These are phyloP conservation scores for Hebeloma cylindrosporum DNA, from an alignment of 768 basidiomycete genomes.

Conservation along the genomic window DNA sequence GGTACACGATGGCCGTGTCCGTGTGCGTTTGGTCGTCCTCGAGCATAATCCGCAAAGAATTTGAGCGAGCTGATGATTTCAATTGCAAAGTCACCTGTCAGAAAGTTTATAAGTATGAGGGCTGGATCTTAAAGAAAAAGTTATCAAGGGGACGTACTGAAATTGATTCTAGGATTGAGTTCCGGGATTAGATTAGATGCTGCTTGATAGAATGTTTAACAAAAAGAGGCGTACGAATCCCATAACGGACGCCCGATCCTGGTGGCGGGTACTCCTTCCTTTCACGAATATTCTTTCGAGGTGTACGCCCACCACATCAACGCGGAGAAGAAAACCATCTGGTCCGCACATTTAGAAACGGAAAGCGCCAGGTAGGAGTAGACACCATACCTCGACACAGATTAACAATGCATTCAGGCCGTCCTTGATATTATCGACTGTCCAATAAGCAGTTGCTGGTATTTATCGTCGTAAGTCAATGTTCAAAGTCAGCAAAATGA, in stretches of 20 bases:
- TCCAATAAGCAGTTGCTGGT: no score
- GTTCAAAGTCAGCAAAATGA: neutral
- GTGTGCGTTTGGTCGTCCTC: constrained; percentile 28
- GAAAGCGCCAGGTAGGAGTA: constrained; percentile 8
- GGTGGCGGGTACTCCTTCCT: constrained; percentile 41
- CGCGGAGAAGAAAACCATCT: constrained; percentile 83
- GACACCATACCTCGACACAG: constrained; percentile 73
- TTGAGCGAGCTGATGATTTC: constrained; percentile 66
- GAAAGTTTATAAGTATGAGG: neutral
- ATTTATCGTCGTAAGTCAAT: constrained; percentile 2
- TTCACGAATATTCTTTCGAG: constrained; percentile 60
- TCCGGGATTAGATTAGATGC: constrained; percentile 1
- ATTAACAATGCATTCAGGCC: constrained; percentile 81
- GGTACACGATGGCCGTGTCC: constrained; percentile 16
- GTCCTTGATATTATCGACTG: constrained; percentile 71
- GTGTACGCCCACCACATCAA: constrained; percentile 87
- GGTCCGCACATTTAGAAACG: no score
- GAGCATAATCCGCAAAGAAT: constrained; percentile 53
- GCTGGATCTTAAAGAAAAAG: neutral
- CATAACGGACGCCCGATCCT: constrained; percentile 68
- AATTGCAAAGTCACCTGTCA: constrained; percentile 20
- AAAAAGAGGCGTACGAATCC: constrained; percentile 53
- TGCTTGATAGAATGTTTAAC: no score
- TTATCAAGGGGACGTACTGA: constrained; percentile 16
- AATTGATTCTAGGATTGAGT: constrained; percentile 28